Base-by-base conservation (phyloP, 805 yeast genomes). In the Lachancea fermentati region DNA sequence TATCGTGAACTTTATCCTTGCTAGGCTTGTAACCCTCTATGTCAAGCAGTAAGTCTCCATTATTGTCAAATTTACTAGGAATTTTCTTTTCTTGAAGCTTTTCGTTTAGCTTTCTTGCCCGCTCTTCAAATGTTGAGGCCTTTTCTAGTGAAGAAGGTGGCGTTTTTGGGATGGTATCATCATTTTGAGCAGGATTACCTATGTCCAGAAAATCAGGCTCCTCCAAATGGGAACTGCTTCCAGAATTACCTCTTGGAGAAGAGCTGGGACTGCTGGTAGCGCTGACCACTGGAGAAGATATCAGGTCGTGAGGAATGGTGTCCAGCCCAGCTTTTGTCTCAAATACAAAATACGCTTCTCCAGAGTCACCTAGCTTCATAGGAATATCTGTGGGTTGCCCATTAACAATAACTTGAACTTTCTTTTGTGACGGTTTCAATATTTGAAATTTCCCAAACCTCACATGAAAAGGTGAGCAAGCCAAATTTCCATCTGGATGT, bases 271-370 rank as follows among this genome's bases (percentile, higher is more conserved):
- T 82, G 36, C 70, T 68, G 5, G 71, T 65, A 1, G 85, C 80
- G 41, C 84, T 76, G 24, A 83, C 65, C 19, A 88, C 93, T 0
- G 97, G 97, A 0, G 95, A 85, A 0, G 96, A 85, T 49, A 87
- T 76, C 48, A 87, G 72, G 43, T 83, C 83, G 41, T 72, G 69
- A 1, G 96, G 95, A 17, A 93, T 80, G 44, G 76, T 74, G 28
- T 66, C 67, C 7, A 61, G 55, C 33, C 72, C 72, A 32, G 73
- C 75, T 30, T 73, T 73, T 1, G 96, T 84, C 55, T 88, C 96
- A 65, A 93, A 91, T 31, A 93, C 97, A 57, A 93, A 93, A 59
- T 88, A 88, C 0, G 97, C 98, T 62, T 93, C 98, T 11, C 98
- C 98, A 5, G 94, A 96, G 45, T 93, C 98, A 12, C 96, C 95